Base-by-base conservation (phyloP, 2,329 filamentous ascomycete genomes). In the Exophiala aquamarina region DNA sequence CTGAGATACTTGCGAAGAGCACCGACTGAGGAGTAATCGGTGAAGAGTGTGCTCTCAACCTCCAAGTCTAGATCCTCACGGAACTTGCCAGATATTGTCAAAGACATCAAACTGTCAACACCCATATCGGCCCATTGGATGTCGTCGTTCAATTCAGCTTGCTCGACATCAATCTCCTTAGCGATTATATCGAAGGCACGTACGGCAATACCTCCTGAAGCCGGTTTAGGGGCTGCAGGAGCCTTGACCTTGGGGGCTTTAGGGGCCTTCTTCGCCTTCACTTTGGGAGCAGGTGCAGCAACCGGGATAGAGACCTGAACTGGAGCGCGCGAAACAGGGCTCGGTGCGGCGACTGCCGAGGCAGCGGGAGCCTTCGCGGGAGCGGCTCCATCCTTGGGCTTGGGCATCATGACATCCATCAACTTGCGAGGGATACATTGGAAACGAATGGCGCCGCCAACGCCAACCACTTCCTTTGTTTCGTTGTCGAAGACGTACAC, bases 31-130 rank as follows among this genome's bases (percentile, higher is more conserved):
- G 78, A 71, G 49, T 78, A 76, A 52, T 83, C 79, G 4, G 78
- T 79, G 66, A 83, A 83, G 17, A 82, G 67, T 20, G 75, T 76
- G 9, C 78, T 79, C 46, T 76, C 74, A 46, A 82, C 74, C 42
- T 82, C 79, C 52, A 82, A 67, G 50, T 79, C 75, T 17, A 82
- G 70, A 36, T 82, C 79, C 60, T 83, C 79, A 32, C 79, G 76
- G 66, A 82, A 81, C 59, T 77, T 77, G 55, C 79, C 79, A 35
- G 78, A 81, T 54, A 82, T 79, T 20, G 78, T 82, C 47, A 83
- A 61, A 2, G 79, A 81, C 54, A 83, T 74, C 14, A 83, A 69
- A 6, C 79, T 83, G 63, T 83, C 79, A 23, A 83, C 78, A 49
- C 79, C 79, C 18, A 82, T 74, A 58, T 82, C 80, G 55, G 81